phyloP scores from a whole-genome alignment of 257 asterid species.

The Nicotiana benthamiana region DNA sequence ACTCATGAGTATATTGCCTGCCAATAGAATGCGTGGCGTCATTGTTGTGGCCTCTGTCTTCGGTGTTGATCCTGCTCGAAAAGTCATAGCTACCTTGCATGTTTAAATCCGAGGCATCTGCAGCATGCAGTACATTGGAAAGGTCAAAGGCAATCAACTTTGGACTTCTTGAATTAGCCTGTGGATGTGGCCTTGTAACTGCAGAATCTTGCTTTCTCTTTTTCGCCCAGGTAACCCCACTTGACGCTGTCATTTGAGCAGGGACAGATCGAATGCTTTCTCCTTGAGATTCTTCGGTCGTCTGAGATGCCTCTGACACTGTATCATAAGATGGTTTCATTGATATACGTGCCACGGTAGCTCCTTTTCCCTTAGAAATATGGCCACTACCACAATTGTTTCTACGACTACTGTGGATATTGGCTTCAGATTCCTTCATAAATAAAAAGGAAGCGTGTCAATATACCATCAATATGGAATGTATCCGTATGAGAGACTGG shows the following conservation, averaged over 20 bases:
- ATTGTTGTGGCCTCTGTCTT: neutral
- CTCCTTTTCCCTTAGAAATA: constrained; percentile 32
- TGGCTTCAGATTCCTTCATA: constrained; percentile 39
- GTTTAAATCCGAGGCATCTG: constrained; percentile 21
- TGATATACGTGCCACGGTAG: constrained; percentile 35
- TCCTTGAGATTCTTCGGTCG: constrained; percentile 43
- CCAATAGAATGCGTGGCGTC: neutral
- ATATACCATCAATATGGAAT: neutral
- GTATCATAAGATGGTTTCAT: constrained; percentile 49
- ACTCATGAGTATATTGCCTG: neutral
- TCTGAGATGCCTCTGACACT: constrained; percentile 62
- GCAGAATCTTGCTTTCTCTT: constrained; percentile 36
- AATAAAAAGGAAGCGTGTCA: neutral
- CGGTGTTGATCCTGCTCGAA: constrained; percentile 1
- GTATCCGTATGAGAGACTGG: neutral
- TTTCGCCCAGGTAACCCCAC: constrained; percentile 43
- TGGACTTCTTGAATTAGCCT: constrained; percentile 27
- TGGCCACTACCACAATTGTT: constrained; percentile 17
- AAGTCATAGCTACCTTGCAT: constrained; percentile 22
- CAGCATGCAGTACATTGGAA: constrained; percentile 13
- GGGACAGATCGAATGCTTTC: constrained; percentile 59
- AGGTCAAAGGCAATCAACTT: constrained; percentile 17
- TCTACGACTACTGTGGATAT: constrained; percentile 25
- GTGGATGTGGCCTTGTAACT: constrained; percentile 36
- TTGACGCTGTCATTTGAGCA: constrained; percentile 32